phyloP scores from a whole-genome alignment of 169 alveolate species.

The Cryptosporidium meleagridis region DNA sequence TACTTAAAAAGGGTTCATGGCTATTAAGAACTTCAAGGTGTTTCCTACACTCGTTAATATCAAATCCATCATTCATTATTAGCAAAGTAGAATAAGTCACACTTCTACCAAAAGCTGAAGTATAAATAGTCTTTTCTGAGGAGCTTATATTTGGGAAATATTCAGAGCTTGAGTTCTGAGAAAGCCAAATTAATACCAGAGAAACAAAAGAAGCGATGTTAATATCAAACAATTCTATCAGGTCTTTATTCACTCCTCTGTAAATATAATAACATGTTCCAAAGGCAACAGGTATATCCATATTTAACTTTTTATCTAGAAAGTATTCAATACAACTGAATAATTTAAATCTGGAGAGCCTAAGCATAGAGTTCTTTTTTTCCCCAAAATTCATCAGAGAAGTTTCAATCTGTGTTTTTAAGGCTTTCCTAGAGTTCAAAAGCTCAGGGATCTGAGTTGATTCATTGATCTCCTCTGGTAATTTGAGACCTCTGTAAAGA shows the following conservation, averaged over 20 bases:
- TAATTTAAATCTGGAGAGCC: constrained; percentile 30
- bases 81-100: constrained; percentile 2
- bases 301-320: background rate
- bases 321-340: constrained; percentile 23
- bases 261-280: constrained; percentile 31
- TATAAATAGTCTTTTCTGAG: constrained; percentile 2
- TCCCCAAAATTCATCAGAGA: background rate
- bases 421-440: background rate
- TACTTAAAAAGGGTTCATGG: constrained; percentile 5
- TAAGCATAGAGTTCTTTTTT: background rate
- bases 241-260: background rate
- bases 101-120: background rate
- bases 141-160: background rate
- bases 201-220: background rate
- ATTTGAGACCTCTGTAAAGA: constrained; percentile 21
- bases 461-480: background rate
- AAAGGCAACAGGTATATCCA: constrained; percentile 2
- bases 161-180: background rate
- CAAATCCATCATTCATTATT: constrained; percentile 51
- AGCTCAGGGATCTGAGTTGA: background rate
- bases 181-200: constrained; percentile 16
- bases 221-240: constrained; percentile 23
- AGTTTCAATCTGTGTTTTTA: background rate
- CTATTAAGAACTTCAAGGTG: constrained; percentile 19
- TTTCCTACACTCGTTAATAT: constrained; percentile 8